Percentiles rank a stretch among this genome's conserved stretches.
phyloP scores from a whole-genome alignment of 495 filamentous ascomycete species.

The Schizothecium vesticola region DNA sequence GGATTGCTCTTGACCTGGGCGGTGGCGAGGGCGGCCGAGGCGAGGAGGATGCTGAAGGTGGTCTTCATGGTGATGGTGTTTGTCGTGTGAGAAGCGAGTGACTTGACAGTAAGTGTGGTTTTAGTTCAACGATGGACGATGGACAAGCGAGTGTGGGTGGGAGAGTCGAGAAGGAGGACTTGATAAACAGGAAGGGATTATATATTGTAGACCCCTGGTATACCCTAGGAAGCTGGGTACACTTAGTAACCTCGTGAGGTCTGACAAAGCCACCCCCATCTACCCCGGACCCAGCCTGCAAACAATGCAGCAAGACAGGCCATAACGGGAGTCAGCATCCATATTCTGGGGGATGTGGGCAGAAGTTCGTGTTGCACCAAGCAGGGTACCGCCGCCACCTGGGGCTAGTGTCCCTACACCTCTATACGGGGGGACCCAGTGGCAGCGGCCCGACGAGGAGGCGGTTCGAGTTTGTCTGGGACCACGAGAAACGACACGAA shows the following conservation, averaged over 20 bases:
- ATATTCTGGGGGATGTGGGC: neutral
- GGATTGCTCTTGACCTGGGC: conserved; percentile 19
- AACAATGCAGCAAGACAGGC: too few relatives aligned
- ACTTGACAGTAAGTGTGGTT: neutral
- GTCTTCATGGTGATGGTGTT: conserved; percentile 26
- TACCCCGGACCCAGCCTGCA: neutral
- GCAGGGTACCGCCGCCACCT: neutral
- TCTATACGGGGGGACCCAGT: neutral
- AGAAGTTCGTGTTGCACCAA: neutral
- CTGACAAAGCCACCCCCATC: neutral
- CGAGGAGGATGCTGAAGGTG: conserved; percentile 19
- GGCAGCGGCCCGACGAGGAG: neutral
- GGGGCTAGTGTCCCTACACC: neutral
- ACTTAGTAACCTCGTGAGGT: neutral
- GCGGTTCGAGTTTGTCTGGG: neutral
- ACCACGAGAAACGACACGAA: neutral
- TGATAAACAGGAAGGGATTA: neutral
- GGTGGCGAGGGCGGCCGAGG: conserved; percentile 24
- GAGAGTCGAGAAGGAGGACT: neutral
- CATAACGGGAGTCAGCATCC: too few relatives aligned
- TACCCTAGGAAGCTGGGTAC: neutral
- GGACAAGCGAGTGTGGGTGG: neutral
- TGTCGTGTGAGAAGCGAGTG: conserved; percentile 1
- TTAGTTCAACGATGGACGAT: neutral
- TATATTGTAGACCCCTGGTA: neutral